These are phyloP conservation scores for Russula sp. DNA, from an alignment of 768 basidiomycete species.

Conservation along the genomic window DNA sequence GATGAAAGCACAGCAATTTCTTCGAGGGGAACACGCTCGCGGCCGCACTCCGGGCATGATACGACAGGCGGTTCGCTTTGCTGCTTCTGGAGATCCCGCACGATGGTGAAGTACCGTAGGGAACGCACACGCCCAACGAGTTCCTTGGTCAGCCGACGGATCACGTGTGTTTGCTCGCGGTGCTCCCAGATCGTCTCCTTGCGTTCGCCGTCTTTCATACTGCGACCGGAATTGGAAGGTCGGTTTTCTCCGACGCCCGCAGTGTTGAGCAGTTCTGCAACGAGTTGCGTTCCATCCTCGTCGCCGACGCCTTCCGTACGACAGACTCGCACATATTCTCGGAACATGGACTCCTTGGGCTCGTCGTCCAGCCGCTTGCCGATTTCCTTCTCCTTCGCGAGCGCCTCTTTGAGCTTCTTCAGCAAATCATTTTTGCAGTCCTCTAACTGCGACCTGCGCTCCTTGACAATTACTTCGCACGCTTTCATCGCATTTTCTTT, in stretches of 20 bases:
- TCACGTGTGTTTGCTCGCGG: conserved; percentile 80
- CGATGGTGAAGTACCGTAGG: conserved; percentile 84
- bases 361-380: conserved; percentile 32
- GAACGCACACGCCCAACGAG: conserved; percentile 86
- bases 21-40: conserved; percentile 46
- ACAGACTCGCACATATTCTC: conserved; percentile 64
- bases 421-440: conserved; percentile 72
- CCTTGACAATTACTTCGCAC: conserved; percentile 84
- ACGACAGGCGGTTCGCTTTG: conserved; percentile 50
- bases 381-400: conserved; percentile 61
- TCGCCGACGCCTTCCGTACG: conserved; percentile 71
- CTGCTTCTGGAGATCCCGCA: conserved; percentile 81
- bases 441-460: conserved; percentile 71
- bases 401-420: conserved; percentile 54
- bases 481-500: conserved; percentile 79
- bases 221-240: conserved; percentile 17
- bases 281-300: conserved; percentile 60
- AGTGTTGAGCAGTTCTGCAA: conserved; percentile 51
- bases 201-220: conserved; percentile 49
- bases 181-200: conserved; percentile 71
- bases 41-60: conserved; percentile 55
- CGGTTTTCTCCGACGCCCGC: conserved; percentile 39
- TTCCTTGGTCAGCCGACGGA: conserved; percentile 80
- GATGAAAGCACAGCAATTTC: conserved; percentile 84
- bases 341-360: conserved; percentile 69